Conservation (phyloP, 2,329 filamentous ascomycete genomes). For the Didymella arachidicola region DNA sequence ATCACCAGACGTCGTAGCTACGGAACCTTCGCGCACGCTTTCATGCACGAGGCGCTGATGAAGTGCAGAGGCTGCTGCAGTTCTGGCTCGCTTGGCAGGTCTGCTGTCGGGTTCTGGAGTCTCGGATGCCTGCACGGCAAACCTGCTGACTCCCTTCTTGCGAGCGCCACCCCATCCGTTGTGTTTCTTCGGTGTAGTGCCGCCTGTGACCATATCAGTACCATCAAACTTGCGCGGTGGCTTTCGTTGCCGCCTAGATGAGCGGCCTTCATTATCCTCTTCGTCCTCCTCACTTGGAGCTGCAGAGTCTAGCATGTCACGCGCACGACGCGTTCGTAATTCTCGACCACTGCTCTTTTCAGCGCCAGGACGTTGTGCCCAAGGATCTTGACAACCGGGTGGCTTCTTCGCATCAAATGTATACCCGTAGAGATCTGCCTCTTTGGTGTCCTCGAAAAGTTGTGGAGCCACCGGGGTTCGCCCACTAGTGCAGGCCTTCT, state of each 20-base stretch:
- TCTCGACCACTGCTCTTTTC: constrained; percentile 57
- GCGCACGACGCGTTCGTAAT: constrained; percentile 55
- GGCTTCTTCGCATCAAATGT: constrained; percentile 62
- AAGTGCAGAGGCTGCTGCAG: constrained; percentile 39
- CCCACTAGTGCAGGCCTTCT: constrained; percentile 60
- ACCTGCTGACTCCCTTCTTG: constrained; percentile 49
- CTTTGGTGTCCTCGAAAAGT: constrained; percentile 67
- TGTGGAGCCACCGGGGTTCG: constrained; percentile 55
- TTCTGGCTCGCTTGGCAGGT: constrained; percentile 40
- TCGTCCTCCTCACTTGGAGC: constrained; percentile 51
- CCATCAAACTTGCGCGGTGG: constrained; percentile 48
- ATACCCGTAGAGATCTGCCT: constrained; percentile 68
- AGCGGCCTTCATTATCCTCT: constrained; percentile 43
- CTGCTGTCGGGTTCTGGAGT: constrained; percentile 49
- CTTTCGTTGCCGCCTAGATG: constrained; percentile 46
- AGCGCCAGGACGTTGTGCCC: constrained; percentile 58
- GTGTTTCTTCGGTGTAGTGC: constrained; percentile 43
- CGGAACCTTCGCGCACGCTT: constrained; percentile 54
- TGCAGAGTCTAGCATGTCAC: constrained; percentile 50
- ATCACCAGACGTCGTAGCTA: constrained; percentile 47
- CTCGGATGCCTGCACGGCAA: constrained; percentile 40
- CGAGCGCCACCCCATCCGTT: constrained; percentile 51
- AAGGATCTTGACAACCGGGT: constrained; percentile 64
- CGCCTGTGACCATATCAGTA: constrained; percentile 42
- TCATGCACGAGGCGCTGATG: constrained; percentile 56